A percentile compares a stretch with the other conserved stretches of the same genome.
phyloP scores from a whole-genome alignment of 2,329 filamentous ascomycete species.

The Colletotrichum tofieldiae region DNA sequence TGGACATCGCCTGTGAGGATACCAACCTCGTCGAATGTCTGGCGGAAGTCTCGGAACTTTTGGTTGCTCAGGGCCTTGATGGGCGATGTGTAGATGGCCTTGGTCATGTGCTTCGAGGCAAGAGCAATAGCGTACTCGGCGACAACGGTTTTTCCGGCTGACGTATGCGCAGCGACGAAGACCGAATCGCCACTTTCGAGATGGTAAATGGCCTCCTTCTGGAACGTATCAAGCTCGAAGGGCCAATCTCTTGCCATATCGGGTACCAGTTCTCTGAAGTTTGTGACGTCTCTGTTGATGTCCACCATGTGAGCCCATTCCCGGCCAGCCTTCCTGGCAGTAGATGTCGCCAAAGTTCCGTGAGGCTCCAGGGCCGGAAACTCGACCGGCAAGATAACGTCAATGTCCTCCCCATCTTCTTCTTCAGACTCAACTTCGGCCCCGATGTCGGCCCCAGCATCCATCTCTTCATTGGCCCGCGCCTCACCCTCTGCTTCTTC shows the following conservation, averaged over 20 bases:
- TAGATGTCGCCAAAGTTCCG: constrained; percentile 80
- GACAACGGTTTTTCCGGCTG: constrained; percentile 97
- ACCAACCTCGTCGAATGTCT: constrained; percentile 93
- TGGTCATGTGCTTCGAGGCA: constrained; percentile 99
- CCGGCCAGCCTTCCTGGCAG: constrained; percentile 80
- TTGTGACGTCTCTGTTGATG: constrained; percentile 92
- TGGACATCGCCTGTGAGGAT: constrained; percentile 98
- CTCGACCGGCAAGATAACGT: constrained; percentile 90
- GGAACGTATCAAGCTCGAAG: constrained; percentile 97
- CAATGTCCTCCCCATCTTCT: constrained; percentile 78
- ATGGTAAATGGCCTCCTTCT: constrained; percentile 98
- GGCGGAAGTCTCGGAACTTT: constrained; percentile 96
- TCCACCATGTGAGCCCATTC: constrained; percentile 99
- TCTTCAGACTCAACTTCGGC: constrained; percentile 53
- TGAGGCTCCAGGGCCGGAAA: constrained; percentile 93
- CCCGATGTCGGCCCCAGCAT: neutral
- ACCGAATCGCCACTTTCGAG: constrained; percentile 97
- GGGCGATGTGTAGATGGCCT: constrained; percentile 98
- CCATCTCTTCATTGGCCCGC: constrained; percentile 44
- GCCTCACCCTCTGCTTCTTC: constrained; percentile 49
- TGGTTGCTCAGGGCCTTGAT: constrained; percentile 99
- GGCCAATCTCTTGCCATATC: constrained; percentile 98
- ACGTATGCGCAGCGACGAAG: constrained; percentile 97
- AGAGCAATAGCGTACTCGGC: constrained; percentile 98
- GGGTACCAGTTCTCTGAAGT: constrained; percentile 93